Base-by-base conservation (phyloP, 2,329 filamentous ascomycete genomes). In the Pseudocercospora cruenta region DNA sequence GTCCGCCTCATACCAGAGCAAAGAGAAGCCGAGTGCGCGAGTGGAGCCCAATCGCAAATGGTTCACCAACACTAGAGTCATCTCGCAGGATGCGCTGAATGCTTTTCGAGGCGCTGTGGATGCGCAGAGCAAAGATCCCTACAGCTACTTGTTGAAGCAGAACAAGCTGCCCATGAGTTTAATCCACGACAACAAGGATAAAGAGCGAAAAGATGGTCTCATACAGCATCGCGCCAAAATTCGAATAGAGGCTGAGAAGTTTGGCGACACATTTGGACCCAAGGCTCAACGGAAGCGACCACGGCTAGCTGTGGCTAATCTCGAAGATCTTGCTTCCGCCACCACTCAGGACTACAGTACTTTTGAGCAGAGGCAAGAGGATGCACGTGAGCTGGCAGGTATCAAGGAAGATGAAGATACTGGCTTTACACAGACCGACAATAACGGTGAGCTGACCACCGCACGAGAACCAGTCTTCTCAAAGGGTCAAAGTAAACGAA, bases 141-240 rank as follows among this genome's bases (percentile, higher is more conserved):
- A 97, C 80, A 90, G 91, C 67, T 95, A 97, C 67, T 87, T 98
- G n/a, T 85, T 99, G 70, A 97, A 97, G 83, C 91, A 91, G 72
- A 98, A 98, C 81, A 98, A 98, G 83, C 86, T 99, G 58, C 95
- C 95, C 47, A 94, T 99, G 93, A 94, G 89, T 72, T 82, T 99
- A 78, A 96, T 99, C 76, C 87, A 89, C 68, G 94, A 98, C 75
- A 87, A 87, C 62, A 85, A 90, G 64, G 86, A 89, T 55, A 77
- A 79, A 63, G 87, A 78, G 70, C 80, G 80, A 60, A 80, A 90
- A 72, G 94, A 96, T 74, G 94, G 94, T 0, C 80, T 97, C 65
- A 96, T 97, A 82, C 89, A 97, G 78, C 94, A 98, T 80, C 87
- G 91, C 76, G 94, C 94, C 45, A 98, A 97, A 84, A 96, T 97